Base-by-base conservation (phyloP, 352 stramenopile species). In the Phytopythium aichiense region DNA sequence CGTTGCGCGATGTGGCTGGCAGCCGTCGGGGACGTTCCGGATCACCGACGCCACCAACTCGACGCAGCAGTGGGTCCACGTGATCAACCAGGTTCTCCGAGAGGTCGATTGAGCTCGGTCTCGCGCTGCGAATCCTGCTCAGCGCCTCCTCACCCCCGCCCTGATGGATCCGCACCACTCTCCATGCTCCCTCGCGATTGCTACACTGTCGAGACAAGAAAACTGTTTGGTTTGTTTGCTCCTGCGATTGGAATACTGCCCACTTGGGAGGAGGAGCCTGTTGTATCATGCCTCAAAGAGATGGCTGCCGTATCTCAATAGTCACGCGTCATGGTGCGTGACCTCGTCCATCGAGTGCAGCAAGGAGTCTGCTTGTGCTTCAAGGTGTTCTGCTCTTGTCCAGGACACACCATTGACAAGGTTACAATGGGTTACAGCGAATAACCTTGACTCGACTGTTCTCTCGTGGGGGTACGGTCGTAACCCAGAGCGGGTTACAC, bases 1-100 rank as follows among this genome's bases (percentile, higher is more conserved):
- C 2, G 22, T 60, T 62, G 6, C 63, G 43, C 7, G 12, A 28
- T 18, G 28, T 31, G 28, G 28, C 2, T 25, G 11, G 4, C 38
- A 91, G 81, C 71, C 74, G 4, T 85, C 79, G 49, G 68, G 80
- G 23, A 88, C 77, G 7, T 76, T 88, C 52, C 81, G 79, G 33
- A 76, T 91, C 51, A 81, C 76, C 8, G 81, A 91, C 61, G 65
- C 67, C 3, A 72, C 58, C 61, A 90, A 88, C 52, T 73, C 84
- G 38, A 75, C 80, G 31, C 77, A 89, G 56, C 72, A 77, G 22
- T 92, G 83, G 83, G 79, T 68, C 16, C 75, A 76, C 22, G 72
- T 69, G 49, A 88, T 92, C 56, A 51, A 62, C 46, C 69, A 83
- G 31, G 66, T 65, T 12, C 58, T 83, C 30, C 58, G 30, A 33